Base-by-base conservation (phyloP, 129 eudicot species). In the Rutidosis leptorrhynchoides region DNA sequence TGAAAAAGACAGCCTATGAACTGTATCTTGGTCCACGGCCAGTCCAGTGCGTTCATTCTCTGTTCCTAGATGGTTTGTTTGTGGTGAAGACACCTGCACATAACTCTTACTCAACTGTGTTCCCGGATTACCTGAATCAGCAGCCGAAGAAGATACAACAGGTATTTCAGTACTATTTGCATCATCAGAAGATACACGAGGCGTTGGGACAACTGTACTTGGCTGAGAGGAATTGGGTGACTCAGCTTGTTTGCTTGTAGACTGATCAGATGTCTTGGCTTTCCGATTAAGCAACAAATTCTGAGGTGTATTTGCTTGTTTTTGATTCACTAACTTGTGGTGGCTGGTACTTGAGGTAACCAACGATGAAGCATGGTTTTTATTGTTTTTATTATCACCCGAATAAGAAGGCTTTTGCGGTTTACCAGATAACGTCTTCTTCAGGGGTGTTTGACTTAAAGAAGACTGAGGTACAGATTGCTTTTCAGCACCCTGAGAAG, bases 401-500 rank as follows among this genome's bases (percentile, higher is more conserved):
- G 76, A 25, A 62, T 75, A 42, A 51, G 53, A 48, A 43, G 78
- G 71, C 58, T 53, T 75, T 29, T 75, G 56, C 10, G 48, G 53
- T 70, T 84, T 90, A 72, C 73, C 84, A 33, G 90, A 40, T 72
- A 76, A 71, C 10, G 64, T 73, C 66, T 79, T 82, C 51, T 71
- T 83, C 68, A 64, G 83, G 70, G 79, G 93, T 24, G 90, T 71
- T 58, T 80, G 82, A 70, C 60, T 81, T 35, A 77, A 53, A 52
- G 83, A 65, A 32, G 82, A 71, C 25, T 81, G 75, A 30, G 83
- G 62, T 23, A 72, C 64, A 42, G 68, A 62, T 59, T 78, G 84
- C 74, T 83, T 86, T 23, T 74, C 67, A 29, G 79, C 33, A 30
- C 70, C 63, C 57, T 72, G 87, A 53, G 88, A 62, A 26, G 92